Conservation (phyloP, 2,329 filamentous ascomycete genomes). For the Claviceps cyperi region DNA sequence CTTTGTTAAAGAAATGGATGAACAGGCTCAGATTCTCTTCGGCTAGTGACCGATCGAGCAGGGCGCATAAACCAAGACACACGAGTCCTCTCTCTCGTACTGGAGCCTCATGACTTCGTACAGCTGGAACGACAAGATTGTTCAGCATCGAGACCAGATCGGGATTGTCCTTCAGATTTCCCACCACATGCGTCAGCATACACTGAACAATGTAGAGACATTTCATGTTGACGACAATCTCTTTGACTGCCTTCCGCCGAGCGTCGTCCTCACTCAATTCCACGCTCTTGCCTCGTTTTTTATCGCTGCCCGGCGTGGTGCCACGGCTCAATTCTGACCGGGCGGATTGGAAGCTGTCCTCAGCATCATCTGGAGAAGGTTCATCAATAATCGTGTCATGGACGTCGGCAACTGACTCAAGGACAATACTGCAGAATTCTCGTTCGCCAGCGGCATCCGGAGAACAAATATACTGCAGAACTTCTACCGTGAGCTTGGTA, state of each 20-base stretch:
- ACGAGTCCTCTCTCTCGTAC: conserved; percentile 82
- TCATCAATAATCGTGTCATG: conserved; percentile 83
- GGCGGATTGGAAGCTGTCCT: conserved; percentile 82
- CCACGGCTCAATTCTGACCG: conserved; percentile 67
- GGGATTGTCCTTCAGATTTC: conserved; percentile 75
- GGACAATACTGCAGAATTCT: conserved; percentile 71
- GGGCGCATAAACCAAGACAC: conserved; percentile 78
- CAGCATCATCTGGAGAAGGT: conserved; percentile 37
- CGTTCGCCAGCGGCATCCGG: conserved; percentile 58
- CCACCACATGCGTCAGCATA: conserved; percentile 87
- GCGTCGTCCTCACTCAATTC: conserved; percentile 49
- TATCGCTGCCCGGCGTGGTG: conserved; percentile 36
- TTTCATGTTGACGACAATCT: conserved; percentile 97
- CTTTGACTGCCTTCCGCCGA: conserved; percentile 62
- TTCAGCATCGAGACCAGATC: conserved; percentile 97
- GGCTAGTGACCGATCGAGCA: conserved; percentile 81
- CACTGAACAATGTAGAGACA: conserved; percentile 94
- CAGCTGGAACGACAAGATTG: conserved; percentile 88
- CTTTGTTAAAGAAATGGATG: conserved; percentile 90
- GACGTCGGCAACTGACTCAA: conserved; percentile 91
- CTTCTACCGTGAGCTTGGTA: conserved; percentile 74
- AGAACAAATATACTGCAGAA: conserved; percentile 70
- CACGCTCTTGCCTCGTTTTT: conserved; percentile 25
- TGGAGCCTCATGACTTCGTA: conserved; percentile 81
- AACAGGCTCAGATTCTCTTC: conserved; percentile 87